Evolutionary conservation across 31 red algal genomes (phyloP).

Genomic region (Porphyra umbilicalis): DNA sequence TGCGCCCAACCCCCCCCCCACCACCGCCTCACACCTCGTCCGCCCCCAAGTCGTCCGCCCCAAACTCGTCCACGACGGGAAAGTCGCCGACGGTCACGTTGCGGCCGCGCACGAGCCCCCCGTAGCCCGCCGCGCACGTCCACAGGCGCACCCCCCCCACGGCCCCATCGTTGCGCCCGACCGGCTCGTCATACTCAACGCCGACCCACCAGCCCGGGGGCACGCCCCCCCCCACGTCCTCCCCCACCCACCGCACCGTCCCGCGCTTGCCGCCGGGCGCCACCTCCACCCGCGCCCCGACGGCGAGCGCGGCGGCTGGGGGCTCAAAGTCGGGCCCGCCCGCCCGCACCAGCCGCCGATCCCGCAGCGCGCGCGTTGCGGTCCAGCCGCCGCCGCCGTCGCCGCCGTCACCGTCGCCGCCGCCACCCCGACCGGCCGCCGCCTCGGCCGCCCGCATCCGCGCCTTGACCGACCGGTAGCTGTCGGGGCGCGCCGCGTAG

Average conservation of each 20-base stretch:
- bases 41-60: slow-evolving; percentile 34
- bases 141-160: slow-evolving; percentile 50
- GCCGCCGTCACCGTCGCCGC: not conserved
- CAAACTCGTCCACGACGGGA: slow-evolving; percentile 18
- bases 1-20: too few species aligned
- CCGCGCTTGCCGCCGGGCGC: slow-evolving; percentile 54
- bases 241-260: slow-evolving; percentile 30
- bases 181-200: slow-evolving; percentile 59
- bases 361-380: slow-evolving; percentile 5
- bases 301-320: not conserved
- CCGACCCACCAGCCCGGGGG: slow-evolving; percentile 71
- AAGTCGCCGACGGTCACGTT: slow-evolving; percentile 37
- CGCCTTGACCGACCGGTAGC: slow-evolving; percentile 29
- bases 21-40: slow-evolving; percentile 35
- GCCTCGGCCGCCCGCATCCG: slow-evolving; percentile 33
- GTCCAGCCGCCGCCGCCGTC: slow-evolving; percentile 20
- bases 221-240: slow-evolving; percentile 6
- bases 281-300: slow-evolving; percentile 42
- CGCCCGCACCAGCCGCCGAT: not conserved
- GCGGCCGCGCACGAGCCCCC: slow-evolving; percentile 30
- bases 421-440: slow-evolving; percentile 25
- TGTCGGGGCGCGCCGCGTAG: slow-evolving; percentile 36
- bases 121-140: slow-evolving; percentile 15
- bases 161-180: slow-evolving; percentile 66
- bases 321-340: slow-evolving; percentile 9